Conservation (phyloP, 2,329 filamentous ascomycete genomes). For the Cordyceps cicadae region DNA sequence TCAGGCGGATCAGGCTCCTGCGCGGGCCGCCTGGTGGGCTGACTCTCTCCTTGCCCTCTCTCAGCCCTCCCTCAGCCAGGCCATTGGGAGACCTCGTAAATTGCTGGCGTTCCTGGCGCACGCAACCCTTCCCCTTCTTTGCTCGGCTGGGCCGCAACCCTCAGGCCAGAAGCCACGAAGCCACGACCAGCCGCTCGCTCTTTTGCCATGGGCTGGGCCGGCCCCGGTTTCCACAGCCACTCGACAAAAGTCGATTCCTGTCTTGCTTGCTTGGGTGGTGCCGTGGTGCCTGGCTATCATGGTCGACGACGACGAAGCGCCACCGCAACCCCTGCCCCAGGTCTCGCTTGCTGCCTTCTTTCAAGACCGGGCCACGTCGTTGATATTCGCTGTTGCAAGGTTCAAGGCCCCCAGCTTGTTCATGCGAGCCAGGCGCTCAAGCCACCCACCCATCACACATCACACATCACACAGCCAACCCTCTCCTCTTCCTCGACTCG, state of each 20-base stretch:
- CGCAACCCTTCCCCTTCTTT: neutral
- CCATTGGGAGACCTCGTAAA: neutral
- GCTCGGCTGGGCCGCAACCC: slow-evolving; percentile 9
- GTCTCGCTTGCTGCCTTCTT: neutral
- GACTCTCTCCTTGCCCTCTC: neutral
- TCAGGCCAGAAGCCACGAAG: slow-evolving; percentile 11
- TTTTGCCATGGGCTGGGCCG: neutral
- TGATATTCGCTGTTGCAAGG: neutral
- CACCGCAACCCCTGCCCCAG: neutral
- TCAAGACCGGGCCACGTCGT: neutral
- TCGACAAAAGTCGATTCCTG: neutral
- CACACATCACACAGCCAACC: neutral
- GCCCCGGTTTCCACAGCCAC: neutral
- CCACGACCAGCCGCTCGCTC: slow-evolving; percentile 4
- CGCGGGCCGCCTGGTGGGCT: slow-evolving; percentile 7
- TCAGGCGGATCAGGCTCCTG: slow-evolving; percentile 10
- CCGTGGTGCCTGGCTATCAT: neutral
- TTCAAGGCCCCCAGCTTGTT: slow-evolving; percentile 6
- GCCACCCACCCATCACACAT: neutral
- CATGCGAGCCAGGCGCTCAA: slow-evolving; percentile 8
- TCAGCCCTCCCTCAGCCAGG: too few species aligned
- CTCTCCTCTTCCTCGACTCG: slow-evolving; percentile 3
- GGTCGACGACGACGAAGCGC: neutral
- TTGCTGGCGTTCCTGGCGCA: slow-evolving; percentile 3
- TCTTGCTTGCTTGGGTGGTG: neutral